phyloP scores from a whole-genome alignment of 2,329 filamentous ascomycete species.

The Hymenoscyphus linearis region DNA sequence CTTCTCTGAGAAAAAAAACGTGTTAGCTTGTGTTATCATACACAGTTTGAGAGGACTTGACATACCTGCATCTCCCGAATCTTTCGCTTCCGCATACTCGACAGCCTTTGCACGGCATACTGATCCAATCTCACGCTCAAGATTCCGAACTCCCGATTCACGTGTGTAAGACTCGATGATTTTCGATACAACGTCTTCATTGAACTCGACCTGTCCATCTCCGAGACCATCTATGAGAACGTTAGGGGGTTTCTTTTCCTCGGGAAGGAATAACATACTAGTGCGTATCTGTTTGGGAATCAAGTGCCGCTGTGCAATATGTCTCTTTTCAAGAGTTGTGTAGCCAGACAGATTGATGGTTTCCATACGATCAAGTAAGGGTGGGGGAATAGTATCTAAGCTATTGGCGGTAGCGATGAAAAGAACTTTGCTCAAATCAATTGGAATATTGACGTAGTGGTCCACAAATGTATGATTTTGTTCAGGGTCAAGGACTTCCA shows the following conservation, averaged over 20 bases:
- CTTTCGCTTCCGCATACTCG: constrained; percentile 85
- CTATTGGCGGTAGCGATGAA: constrained; percentile 97
- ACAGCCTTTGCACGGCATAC: constrained; percentile 95
- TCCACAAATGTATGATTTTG: constrained; percentile 94
- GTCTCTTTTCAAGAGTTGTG: constrained; percentile 92
- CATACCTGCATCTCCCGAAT: constrained; percentile 49
- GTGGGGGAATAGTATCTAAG: constrained; percentile 90
- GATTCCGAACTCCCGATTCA: constrained; percentile 90
- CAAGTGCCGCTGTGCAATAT: constrained; percentile 90
- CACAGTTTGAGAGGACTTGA: constrained; percentile 1
- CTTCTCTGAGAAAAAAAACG: constrained; percentile 36
- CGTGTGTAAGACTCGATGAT: constrained; percentile 96
- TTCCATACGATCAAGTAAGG: constrained; percentile 94
- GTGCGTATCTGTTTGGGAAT: constrained; percentile 91
- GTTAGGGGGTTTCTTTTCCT: constrained; percentile 15
- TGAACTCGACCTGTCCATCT: constrained; percentile 68
- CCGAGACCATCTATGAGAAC: constrained; percentile 58
- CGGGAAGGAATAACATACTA: constrained; percentile 37
- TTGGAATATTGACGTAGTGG: constrained; percentile 92
- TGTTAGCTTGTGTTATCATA: constrained; percentile 3
- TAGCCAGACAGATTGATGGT: constrained; percentile 91
- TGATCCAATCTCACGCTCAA: constrained; percentile 91
- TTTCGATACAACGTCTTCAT: constrained; percentile 82
- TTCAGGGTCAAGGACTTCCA: constrained; percentile 94
- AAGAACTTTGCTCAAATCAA: constrained; percentile 91